Evolutionary conservation across 495 filamentous ascomycete species (phyloP), one percentile per base, ranked within the genome.

Genomic region (Friedmanniomyces endolithicus): DNA sequence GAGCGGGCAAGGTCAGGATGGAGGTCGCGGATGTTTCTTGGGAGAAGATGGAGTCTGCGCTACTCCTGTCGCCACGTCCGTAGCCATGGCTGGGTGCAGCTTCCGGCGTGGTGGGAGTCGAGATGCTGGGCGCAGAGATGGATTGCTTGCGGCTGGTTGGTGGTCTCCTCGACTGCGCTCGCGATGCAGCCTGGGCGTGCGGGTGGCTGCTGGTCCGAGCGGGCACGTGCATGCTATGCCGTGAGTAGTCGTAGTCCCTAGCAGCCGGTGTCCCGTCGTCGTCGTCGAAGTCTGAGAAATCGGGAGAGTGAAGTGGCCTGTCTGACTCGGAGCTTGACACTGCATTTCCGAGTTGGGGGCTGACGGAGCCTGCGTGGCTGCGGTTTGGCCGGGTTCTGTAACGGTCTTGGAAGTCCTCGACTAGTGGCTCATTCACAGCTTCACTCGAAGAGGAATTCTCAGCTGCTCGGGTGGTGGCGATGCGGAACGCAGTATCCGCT

Each of bases 1-100:
- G 45, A 0, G 71, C 46, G 14, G 65, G 68, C n/a, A 78, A 64
- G 1, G 66, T 45, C 23, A 46, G 53, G 20, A 67, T 53, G 20
- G 68, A 69, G 6, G 69, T 66, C n/a, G 65, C 66, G n/a, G 41
- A 27, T 4, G 69, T 72, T 41, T 68, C 67, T 51, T 69, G 65
- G 4, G 69, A 70, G 24, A 65, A 55, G 33, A 67, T 52, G 7
- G 67, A 70, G 2, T 62, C 55, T 0, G 57, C 65, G n/a, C 65
- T 70, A 50, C 68, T 70, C 1, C 61, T 52, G 16, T 62, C 63
- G 11, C 64, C 61, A 11, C 58, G 55, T 22, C 23, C 48, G 31
- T 47, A 52, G 2, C 41, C 23, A 1, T 29, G 24, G 20, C 25
- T 29, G 8, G 22, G 29, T 16, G 20, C 24, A 9, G 16, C 47